A percentile compares a stretch with the other conserved stretches of the same genome.
phyloP scores from a whole-genome alignment of 2,329 filamentous ascomycete species.

The Diaporthe capsici region DNA sequence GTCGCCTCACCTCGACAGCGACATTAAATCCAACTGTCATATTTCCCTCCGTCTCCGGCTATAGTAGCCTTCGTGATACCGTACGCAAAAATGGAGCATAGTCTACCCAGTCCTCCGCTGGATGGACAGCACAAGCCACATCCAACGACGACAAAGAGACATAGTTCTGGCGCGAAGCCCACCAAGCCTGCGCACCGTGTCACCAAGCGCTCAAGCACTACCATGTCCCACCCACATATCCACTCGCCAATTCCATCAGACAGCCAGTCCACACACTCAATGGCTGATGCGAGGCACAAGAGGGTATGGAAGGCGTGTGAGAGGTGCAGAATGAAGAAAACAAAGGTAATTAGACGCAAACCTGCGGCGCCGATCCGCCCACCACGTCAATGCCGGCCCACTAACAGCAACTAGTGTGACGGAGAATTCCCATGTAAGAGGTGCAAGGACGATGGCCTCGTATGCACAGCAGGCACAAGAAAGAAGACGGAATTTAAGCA shows the following conservation, averaged over 20 bases:
- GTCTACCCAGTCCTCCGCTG: slow-evolving; percentile 67
- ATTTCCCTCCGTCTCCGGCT: background rate
- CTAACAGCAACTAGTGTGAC: slow-evolving; percentile 65
- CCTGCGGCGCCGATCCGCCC: background rate
- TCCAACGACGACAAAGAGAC: slow-evolving; percentile 53
- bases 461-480: slow-evolving; percentile 73
- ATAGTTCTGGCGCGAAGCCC: slow-evolving; percentile 59
- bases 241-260: slow-evolving; percentile 55
- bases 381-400: background rate
- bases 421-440: slow-evolving; percentile 77
- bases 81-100: slow-evolving; percentile 60
- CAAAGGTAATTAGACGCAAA: slow-evolving; percentile 64
- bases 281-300: slow-evolving; percentile 71
- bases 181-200: slow-evolving; percentile 66
- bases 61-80: slow-evolving; percentile 11
- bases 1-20: background rate
- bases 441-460: slow-evolving; percentile 75
- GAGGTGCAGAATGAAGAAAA: slow-evolving; percentile 78
- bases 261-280: slow-evolving; percentile 55
- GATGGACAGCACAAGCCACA: slow-evolving; percentile 59
- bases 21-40: background rate
- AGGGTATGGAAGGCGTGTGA: slow-evolving; percentile 78
- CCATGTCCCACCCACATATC: slow-evolving; percentile 53
- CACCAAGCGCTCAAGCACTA: slow-evolving; percentile 64
- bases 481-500: slow-evolving; percentile 81